Evolutionary conservation across 345 rosid species (phyloP), one percentile per base, ranked within the genome.

Genomic region (Hibiscus syriacus): DNA sequence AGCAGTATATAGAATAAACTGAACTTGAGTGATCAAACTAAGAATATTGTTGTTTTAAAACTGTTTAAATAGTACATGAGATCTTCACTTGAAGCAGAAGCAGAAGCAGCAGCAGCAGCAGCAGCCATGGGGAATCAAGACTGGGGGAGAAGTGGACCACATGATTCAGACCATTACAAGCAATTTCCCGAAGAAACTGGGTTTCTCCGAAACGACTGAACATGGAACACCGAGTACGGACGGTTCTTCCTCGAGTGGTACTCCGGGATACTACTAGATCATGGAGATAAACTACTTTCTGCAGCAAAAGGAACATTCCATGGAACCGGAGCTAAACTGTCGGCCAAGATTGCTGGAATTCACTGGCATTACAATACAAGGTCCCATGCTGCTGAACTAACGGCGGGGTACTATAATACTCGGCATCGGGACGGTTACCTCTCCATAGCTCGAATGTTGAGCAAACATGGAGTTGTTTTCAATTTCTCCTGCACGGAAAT

Each of bases 401-500:
- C 96, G 16, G 92, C 97, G n/a, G 96, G 97, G 48, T 93, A 89
- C 76, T 80, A 87, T 45, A 90, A 93, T 71, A 90, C 97, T 11
- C 80, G 96, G 69, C 66, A 82, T 56, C 80, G 61, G 6, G 96
- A 93, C 41, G 97, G 96, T 39, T 93, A 93, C 77, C 73, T 82
- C 19, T 86, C 92, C 25, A 81, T 93, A 61, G 96, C 98, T 64
- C 74, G 32, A 52, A 87, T 86, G 86, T 80, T 90, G 72, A 73
- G 80, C 55, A 89, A 84, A 73, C 80, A 90, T 36, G 89, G 84
- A 5, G 92, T 80, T 32, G 85, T 87, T 16, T 70, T 87, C 20
- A 90, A 93, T 80, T 93, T 90, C 86, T 90, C 98, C 64, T 93
- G 97, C 90, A 93, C 89, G 97, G 98, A 93, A 71, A 90, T 89